These are phyloP conservation scores for Tricholoma terreum DNA, from an alignment of 768 basidiomycete species.

Conservation along the genomic window DNA sequence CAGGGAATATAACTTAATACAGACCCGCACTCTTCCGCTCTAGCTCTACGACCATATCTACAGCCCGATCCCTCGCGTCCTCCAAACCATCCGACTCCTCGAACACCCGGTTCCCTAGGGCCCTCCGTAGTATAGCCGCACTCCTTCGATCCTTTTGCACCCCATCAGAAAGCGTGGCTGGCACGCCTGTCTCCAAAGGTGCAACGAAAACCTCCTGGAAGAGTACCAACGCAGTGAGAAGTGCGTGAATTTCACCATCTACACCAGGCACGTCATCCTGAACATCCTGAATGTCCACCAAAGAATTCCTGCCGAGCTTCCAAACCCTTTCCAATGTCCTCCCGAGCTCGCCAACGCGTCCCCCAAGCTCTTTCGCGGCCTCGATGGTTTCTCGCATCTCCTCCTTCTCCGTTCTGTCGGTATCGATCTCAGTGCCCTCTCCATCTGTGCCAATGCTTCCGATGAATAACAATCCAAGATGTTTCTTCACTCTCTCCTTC, in stretches of 20 bases:
- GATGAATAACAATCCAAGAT: slow-evolving; percentile 57
- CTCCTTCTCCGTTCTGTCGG: slow-evolving; percentile 29
- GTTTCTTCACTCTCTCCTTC: slow-evolving; percentile 48
- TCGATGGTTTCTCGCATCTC: slow-evolving; percentile 48
- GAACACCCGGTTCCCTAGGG: slow-evolving; percentile 49
- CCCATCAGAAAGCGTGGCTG: slow-evolving; percentile 55
- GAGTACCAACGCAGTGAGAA: slow-evolving; percentile 59
- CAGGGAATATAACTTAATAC: not conserved
- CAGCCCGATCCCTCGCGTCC: slow-evolving; percentile 73
- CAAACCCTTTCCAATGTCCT: slow-evolving; percentile 56
- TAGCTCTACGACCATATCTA: slow-evolving; percentile 60
- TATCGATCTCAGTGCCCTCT: slow-evolving; percentile 28
- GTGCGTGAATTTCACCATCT: slow-evolving; percentile 47
- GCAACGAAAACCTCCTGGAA: slow-evolving; percentile 56
- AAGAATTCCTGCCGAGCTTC: slow-evolving; percentile 27
- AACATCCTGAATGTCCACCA: slow-evolving; percentile 11
- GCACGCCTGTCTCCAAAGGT: slow-evolving; percentile 18
- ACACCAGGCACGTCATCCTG: slow-evolving; percentile 24
- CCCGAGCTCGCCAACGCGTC: slow-evolving; percentile 50
- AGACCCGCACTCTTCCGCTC: slow-evolving; percentile 32
- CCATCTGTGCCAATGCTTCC: slow-evolving; percentile 26
- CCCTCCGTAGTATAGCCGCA: slow-evolving; percentile 45
- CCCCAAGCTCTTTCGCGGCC: slow-evolving; percentile 63
- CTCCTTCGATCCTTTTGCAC: slow-evolving; percentile 44
- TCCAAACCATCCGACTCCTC: slow-evolving; percentile 46